Evolutionary conservation across 352 stramenopile species (phyloP).

Genomic region (Phytophthora cactorum): DNA sequence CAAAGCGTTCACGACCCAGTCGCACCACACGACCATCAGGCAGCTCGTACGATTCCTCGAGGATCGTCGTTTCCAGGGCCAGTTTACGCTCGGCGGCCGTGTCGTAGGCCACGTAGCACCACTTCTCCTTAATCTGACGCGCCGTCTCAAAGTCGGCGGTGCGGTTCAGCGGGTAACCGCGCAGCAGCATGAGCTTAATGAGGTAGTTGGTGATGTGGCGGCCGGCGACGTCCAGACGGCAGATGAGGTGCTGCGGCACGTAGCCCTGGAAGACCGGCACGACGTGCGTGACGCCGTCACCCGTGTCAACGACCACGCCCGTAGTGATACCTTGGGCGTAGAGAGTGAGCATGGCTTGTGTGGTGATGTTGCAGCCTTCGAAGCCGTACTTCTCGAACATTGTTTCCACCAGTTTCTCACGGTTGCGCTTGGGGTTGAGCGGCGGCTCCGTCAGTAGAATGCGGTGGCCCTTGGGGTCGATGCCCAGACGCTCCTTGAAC

Average conservation of each 20-base stretch:
- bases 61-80: conserved; percentile 91
- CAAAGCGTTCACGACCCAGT: conserved; percentile 95
- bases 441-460: conserved; percentile 94
- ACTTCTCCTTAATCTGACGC: conserved; percentile 95
- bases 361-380: conserved; percentile 89
- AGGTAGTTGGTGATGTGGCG: conserved; percentile 95
- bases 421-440: conserved; percentile 93
- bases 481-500: conserved; percentile 91
- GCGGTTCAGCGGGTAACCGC: conserved; percentile 92
- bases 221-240: conserved; percentile 91
- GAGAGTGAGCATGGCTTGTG: conserved; percentile 94
- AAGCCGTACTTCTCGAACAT: conserved; percentile 96
- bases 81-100: conserved; percentile 85
- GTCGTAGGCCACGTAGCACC: conserved; percentile 94
- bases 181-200: conserved; percentile 93
- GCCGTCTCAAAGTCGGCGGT: conserved; percentile 94
- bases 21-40: conserved; percentile 97
- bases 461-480: conserved; percentile 74
- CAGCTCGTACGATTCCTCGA: conserved; percentile 94
- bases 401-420: conserved; percentile 90
- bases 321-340: conserved; percentile 92
- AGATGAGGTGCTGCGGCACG: conserved; percentile 91
- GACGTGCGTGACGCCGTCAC: conserved; percentile 94
- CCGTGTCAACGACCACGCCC: conserved; percentile 93
- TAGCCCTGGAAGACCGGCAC: conserved; percentile 93